Conservation (phyloP, 306 rosid species). For the Vigna nakashimae region DNA sequence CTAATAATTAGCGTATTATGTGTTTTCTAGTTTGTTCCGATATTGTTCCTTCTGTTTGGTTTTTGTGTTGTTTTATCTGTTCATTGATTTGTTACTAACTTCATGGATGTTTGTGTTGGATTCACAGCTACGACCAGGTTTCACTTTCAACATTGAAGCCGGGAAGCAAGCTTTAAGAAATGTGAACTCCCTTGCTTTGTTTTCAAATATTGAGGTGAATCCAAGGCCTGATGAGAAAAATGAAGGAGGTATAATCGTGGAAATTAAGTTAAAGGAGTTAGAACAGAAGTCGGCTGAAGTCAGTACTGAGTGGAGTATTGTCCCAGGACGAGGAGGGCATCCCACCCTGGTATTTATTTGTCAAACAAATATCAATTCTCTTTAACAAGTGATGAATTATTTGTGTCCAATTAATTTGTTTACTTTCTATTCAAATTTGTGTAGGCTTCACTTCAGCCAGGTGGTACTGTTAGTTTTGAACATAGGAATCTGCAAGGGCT, state of each 20-base stretch:
- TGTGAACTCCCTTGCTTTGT: conserved; percentile 84
- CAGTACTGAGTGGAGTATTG: conserved; percentile 94
- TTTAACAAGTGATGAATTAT: not conserved
- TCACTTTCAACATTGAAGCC: conserved; percentile 89
- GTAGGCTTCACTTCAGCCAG: conserved; percentile 98
- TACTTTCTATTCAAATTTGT: conserved; percentile 39
- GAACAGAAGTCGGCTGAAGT: conserved; percentile 97
- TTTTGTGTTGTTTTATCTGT: conserved; percentile 11
- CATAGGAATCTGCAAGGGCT: conserved; percentile 87
- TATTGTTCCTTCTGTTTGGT: conserved; percentile 24
- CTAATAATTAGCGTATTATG: not conserved
- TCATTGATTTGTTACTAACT: conserved; percentile 17
- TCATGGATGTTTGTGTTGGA: conserved; percentile 49
- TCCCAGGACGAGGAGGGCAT: conserved; percentile 94
- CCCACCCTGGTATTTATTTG: conserved; percentile 83
- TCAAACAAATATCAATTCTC: conserved; percentile 1
- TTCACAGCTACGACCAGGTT: conserved; percentile 80
- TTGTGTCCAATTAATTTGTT: conserved; percentile 29
- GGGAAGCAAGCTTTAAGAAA: conserved; percentile 97
- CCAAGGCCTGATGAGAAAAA: conserved; percentile 94
- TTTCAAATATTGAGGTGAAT: conserved; percentile 96
- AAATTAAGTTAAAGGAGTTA: conserved; percentile 87
- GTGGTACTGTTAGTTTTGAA: conserved; percentile 88
- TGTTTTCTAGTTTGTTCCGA: conserved; percentile 6
- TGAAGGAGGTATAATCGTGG: conserved; percentile 95